Percentiles rank a stretch among this genome's conserved stretches.
Conservation (phyloP, 2,329 filamentous ascomycete species). For the Fusarium longipes region DNA sequence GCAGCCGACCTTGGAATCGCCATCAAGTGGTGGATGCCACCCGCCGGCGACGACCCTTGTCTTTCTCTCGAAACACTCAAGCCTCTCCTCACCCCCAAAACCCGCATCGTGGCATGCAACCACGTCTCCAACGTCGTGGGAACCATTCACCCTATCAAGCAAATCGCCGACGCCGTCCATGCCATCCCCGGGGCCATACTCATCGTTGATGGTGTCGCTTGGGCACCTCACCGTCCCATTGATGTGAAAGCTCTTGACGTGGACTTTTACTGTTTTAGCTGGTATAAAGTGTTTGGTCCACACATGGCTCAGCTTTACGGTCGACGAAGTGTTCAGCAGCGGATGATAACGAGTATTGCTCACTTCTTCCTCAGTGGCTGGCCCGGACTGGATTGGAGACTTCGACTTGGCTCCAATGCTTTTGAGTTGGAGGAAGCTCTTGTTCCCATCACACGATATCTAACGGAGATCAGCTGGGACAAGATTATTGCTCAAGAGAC, state of each 20-base stretch:
- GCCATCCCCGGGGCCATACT: not conserved
- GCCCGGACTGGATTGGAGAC: slow-evolving; percentile 1
- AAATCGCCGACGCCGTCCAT: not conserved
- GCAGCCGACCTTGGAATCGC: not conserved
- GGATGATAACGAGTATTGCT: not conserved
- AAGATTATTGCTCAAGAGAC: slow-evolving; percentile 4
- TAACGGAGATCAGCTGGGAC: not conserved
- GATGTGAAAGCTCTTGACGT: slow-evolving; percentile 76
- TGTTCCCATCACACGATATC: slow-evolving; percentile 1
- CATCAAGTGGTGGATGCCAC: slow-evolving; percentile 8
- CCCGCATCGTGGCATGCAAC: not conserved
- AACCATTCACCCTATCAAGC: not conserved
- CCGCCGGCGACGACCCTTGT: not conserved
- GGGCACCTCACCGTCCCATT: slow-evolving; percentile 77
- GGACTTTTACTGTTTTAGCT: slow-evolving; percentile 81
- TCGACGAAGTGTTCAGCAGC: slow-evolving; percentile 2
- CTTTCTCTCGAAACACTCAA: slow-evolving; percentile 7
- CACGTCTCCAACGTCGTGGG: slow-evolving; percentile 4
- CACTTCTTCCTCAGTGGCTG: slow-evolving; percentile 1
- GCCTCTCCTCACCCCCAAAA: not conserved
- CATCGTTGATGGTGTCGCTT: slow-evolving; percentile 74
- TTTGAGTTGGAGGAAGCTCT: slow-evolving; percentile 8
- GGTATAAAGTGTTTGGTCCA: slow-evolving; percentile 86
- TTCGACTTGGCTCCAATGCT: slow-evolving; percentile 1
- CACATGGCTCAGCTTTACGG: slow-evolving; percentile 77